A percentile compares a stretch with the other conserved stretches of the same genome.
Evolutionary conservation across 331 rosid genomes (phyloP).

Genomic region (Pyrus hybrid): DNA sequence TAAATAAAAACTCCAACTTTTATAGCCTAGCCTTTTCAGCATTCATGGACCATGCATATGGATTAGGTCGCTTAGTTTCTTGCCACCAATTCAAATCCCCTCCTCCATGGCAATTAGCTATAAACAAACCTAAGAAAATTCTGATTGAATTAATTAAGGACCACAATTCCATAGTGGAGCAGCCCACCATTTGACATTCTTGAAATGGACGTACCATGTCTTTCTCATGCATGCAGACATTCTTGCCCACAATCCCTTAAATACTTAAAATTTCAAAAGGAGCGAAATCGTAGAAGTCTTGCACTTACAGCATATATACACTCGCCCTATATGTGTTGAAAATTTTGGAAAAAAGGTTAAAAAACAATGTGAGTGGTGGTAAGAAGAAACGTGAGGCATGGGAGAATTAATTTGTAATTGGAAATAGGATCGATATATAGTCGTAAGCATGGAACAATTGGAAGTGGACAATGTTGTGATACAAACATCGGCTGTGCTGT

Average conservation of each 20-base stretch:
- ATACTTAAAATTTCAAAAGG: not conserved
- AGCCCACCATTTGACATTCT: conserved; percentile 1
- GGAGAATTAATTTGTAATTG: not conserved
- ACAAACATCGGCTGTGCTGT: not conserved
- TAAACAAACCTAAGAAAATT: not conserved
- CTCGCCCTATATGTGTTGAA: not conserved
- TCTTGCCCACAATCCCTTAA: too few relatives aligned
- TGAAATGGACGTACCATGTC: conserved; percentile 12
- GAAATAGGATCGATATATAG: not conserved
- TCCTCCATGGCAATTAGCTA: not conserved
- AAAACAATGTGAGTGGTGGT: not conserved
- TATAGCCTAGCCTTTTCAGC: too few relatives aligned
- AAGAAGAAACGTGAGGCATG: not conserved
- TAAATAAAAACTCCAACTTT: too few relatives aligned
- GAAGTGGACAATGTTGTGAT: not conserved
- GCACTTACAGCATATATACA: too few relatives aligned
- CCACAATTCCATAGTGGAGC: conserved; percentile 1
- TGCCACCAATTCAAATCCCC: too few relatives aligned
- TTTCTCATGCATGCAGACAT: not conserved
- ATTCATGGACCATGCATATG: not conserved
- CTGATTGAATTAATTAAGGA: not conserved
- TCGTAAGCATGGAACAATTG: not conserved
- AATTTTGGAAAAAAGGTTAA: not conserved
- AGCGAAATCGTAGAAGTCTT: not conserved
- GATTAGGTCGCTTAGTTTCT: not conserved